Conservation (phyloP, 345 rosid genomes). For the Aquilaria sinensis region DNA sequence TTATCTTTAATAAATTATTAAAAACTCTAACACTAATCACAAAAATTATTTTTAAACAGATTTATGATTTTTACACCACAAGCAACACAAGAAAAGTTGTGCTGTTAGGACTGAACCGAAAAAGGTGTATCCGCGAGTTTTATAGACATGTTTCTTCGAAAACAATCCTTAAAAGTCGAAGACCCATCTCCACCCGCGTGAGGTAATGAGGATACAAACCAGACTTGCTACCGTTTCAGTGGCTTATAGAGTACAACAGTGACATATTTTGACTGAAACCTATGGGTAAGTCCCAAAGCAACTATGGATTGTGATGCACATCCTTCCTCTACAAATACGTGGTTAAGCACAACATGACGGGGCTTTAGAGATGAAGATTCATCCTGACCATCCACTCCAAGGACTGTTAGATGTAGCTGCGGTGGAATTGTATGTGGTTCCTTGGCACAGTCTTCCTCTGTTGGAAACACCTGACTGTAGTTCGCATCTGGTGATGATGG, state of each 20-base stretch:
- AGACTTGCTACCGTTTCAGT: conserved; percentile 36
- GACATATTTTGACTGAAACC: conserved; percentile 86
- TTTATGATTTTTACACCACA: too few relatives aligned
- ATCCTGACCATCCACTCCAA: conserved; percentile 40
- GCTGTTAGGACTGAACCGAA: too few relatives aligned
- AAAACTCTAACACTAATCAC: too few relatives aligned
- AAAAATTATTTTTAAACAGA: too few relatives aligned
- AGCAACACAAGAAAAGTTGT: too few relatives aligned
- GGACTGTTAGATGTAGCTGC: conserved; percentile 63
- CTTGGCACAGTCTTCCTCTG: conserved; percentile 70
- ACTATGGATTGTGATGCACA: conserved; percentile 73
- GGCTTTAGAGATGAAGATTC: conserved; percentile 56
- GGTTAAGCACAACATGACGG: conserved; percentile 83
- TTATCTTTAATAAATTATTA: too few relatives aligned
- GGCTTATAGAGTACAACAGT: conserved; percentile 92
- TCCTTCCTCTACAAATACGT: conserved; percentile 74
- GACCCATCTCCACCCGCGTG: too few relatives aligned
- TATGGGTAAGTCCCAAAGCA: conserved; percentile 76
- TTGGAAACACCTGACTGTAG: conserved; percentile 55
- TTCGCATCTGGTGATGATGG: conserved; percentile 78
- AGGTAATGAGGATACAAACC: background rate
- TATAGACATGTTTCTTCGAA: too few relatives aligned
- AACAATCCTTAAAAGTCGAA: too few relatives aligned
- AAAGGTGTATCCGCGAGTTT: too few relatives aligned
- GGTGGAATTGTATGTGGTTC: conserved; percentile 69